Percentiles rank a stretch among this genome's conserved stretches.
Conservation (phyloP, 768 basidiomycete genomes). For the Kwoniella botswanensis region DNA sequence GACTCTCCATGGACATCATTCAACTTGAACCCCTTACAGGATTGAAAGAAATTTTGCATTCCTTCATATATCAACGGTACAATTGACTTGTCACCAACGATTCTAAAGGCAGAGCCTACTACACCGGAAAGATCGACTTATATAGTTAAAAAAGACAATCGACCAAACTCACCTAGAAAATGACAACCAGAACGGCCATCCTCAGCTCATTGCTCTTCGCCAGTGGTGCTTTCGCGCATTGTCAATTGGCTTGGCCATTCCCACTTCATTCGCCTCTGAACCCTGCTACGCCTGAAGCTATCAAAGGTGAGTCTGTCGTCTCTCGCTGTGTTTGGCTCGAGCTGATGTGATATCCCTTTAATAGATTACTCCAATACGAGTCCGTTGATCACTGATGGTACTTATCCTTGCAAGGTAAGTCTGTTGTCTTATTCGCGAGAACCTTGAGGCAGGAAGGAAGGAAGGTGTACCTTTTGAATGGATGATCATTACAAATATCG, state of each 20-base stretch:
- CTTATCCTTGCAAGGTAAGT: constrained; percentile 59
- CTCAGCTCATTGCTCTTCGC: constrained; percentile 20
- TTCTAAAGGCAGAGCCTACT: constrained; percentile 1
- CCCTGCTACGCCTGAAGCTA: constrained; percentile 22
- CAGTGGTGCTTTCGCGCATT: constrained; percentile 37
- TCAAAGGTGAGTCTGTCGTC: constrained; percentile 35
- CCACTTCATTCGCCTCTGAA: constrained; percentile 37
- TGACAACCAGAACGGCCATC: not conserved
- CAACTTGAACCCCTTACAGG: not conserved
- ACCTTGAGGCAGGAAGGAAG: not conserved
- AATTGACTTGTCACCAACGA: not conserved
- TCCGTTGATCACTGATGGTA: constrained; percentile 53
- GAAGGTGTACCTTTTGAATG: not conserved
- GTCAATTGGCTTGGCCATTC: constrained; percentile 38
- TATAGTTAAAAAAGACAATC: not conserved
- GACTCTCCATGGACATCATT: not conserved
- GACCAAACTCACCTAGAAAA: not conserved
- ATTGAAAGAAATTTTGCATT: not conserved
- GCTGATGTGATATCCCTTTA: constrained; percentile 31
- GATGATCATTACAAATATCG: not conserved
- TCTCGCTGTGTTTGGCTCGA: not conserved
- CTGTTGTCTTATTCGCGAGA: not conserved
- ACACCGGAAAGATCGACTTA: not conserved
- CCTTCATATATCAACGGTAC: not conserved
- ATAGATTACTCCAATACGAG: constrained; percentile 58